These are phyloP conservation scores for Phalaenopsis hybrid DNA, from an alignment of 116 monocot genomes.

Conservation along the genomic window DNA sequence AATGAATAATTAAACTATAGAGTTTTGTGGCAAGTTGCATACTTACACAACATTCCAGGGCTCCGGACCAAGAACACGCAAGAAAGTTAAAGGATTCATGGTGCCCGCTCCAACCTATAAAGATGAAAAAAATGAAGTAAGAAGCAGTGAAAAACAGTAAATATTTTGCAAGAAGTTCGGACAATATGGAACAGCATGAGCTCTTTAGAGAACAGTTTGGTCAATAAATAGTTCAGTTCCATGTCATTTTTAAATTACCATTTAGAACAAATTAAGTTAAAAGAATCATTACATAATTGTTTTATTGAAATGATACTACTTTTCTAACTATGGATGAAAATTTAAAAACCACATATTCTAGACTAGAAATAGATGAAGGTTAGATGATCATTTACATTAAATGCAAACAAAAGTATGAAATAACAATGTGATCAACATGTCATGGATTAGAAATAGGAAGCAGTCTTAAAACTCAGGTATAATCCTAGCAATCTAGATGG, in stretches of 20 bases:
- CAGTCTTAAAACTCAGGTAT: no score
- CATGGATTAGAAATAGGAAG: no score
- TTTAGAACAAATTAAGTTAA: neutral
- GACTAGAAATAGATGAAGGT: no score
- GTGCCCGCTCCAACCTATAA: constrained; percentile 93
- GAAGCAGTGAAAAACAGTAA: neutral
- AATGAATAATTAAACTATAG: neutral
- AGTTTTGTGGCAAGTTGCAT: neutral
- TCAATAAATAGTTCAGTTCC: neutral
- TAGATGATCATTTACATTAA: no score
- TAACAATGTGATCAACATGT: no score
- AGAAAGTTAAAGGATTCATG: constrained; percentile 95
- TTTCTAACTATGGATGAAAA: no score
- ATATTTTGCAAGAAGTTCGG: neutral
- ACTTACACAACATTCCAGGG: constrained; percentile 99
- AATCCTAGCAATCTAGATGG: no score
- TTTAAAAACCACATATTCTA: no score
- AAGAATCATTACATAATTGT: no score
- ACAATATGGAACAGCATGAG: no score
- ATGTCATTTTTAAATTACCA: neutral
- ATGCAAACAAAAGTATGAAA: no score
- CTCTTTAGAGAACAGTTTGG: neutral
- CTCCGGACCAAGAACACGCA: constrained; percentile 89
- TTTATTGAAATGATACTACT: no score
- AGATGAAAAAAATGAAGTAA: neutral